Conservation (phyloP, 169 alveolate species). For the Plasmodium ovale region DNA sequence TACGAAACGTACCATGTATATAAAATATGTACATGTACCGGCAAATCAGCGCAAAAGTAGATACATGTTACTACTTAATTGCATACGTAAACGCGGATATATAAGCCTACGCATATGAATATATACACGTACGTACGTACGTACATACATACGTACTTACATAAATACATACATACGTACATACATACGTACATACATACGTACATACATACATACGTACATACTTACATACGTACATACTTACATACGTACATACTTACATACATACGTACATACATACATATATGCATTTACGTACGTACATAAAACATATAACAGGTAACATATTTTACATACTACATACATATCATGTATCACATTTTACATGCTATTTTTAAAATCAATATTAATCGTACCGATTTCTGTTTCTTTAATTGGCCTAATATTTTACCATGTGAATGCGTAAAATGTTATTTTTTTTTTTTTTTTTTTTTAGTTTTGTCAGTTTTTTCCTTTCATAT, state of each 20-base stretch:
- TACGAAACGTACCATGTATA: too few species aligned
- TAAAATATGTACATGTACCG: too few species aligned
- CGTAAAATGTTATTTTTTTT: neutral
- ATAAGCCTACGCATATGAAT: neutral
- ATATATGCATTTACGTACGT: neutral
- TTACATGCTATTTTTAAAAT: neutral
- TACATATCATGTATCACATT: neutral
- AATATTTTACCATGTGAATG: neutral
- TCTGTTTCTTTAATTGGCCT: neutral
- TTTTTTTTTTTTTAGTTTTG: neutral
- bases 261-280: neutral
- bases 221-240: conserved; percentile 6
- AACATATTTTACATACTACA: neutral
- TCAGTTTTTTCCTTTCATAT: neutral
- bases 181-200: neutral
- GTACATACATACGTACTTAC: conserved; percentile 7
- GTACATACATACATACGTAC: neutral
- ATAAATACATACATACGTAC: neutral
- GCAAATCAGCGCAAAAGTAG: too few species aligned
- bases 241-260: neutral
- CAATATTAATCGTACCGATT: neutral
- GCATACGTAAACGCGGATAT: too few species aligned
- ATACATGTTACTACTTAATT: too few species aligned
- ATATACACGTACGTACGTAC: neutral
- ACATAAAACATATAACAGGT: neutral